phyloP scores from a whole-genome alignment of 305 asterid genomes.

The Ruellia speciosa region DNA sequence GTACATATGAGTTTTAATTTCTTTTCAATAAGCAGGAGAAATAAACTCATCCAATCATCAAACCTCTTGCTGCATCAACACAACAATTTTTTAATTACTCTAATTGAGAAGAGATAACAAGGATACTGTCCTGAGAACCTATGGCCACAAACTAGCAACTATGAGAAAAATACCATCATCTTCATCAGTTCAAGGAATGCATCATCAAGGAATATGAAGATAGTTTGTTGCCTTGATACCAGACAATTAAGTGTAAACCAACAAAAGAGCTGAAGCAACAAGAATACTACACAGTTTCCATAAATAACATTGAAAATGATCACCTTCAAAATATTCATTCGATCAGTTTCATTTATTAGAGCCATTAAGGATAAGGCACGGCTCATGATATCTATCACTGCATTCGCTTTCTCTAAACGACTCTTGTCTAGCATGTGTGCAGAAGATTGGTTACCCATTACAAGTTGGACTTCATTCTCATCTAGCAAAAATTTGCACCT shows the following conservation, averaged over 20 bases:
- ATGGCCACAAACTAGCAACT: slow-evolving; percentile 15
- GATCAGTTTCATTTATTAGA: slow-evolving; percentile 87
- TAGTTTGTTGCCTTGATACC: slow-evolving; percentile 5
- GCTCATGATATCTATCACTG: slow-evolving; percentile 87
- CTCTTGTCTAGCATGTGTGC: slow-evolving; percentile 40
- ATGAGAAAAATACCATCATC: slow-evolving; percentile 8
- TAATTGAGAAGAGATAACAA: not conserved
- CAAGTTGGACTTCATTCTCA: slow-evolving; percentile 71
- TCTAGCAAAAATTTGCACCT: slow-evolving; percentile 91
- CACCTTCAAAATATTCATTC: slow-evolving; percentile 93
- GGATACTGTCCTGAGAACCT: slow-evolving; percentile 15
- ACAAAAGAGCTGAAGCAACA: slow-evolving; percentile 12
- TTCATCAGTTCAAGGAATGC: slow-evolving; percentile 7
- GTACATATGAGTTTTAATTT: too few relatives aligned
- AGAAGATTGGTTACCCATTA: slow-evolving; percentile 44
- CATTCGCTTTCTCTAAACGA: slow-evolving; percentile 90
- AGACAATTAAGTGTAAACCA: slow-evolving; percentile 13
- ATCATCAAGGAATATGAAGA: slow-evolving; percentile 14
- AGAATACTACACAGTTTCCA: slow-evolving; percentile 9
- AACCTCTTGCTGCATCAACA: too few relatives aligned
- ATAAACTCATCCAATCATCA: too few relatives aligned
- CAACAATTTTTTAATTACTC: not conserved
- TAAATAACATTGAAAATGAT: slow-evolving; percentile 9
- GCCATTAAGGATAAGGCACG: slow-evolving; percentile 91
- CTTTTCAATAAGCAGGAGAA: too few relatives aligned